Evolutionary conservation across 495 filamentous ascomycete species (phyloP), one percentile per base, ranked within the genome.

Genomic region (Penicillium pulvis): DNA sequence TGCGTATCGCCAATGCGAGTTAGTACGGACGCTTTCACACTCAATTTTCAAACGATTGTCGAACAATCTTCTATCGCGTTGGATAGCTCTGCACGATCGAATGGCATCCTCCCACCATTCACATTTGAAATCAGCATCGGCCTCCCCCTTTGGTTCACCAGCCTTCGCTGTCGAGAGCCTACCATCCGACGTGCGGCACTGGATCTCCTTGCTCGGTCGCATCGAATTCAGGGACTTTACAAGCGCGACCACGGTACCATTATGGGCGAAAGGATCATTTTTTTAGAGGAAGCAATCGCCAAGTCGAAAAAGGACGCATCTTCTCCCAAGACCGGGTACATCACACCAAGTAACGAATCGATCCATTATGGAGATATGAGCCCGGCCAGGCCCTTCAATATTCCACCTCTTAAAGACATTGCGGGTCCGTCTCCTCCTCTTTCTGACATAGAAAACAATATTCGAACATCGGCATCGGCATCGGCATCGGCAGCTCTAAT

Each of bases 51-150:
- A 17, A 60, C 26, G 8, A 72, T 78, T 8, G 53, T 78, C 12
- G 67, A 75, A 14, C 63, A 75, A 11, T 55, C 65, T 10, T 33
- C 41, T 9, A 55, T 65, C 11, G 55, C 55, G 23, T 54, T 75
- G 2, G 39, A 62, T 17, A 33, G 46, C 5, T 67, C 63, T 14
- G 44, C 36, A 0, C 49, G 53, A 42, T 36, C 57, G 1, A 60
- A 74, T 47, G 66, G 67, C 28, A 52, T 61, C 3, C 68, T 66
- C 28, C 62, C 69, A n/a, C 71, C 71, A 0, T 76, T 75, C 35
- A 75, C 75, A 17, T 75, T 75, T 58, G 75, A 75, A 17, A 60
- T 73, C 43, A 62, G 68, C 4, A 55, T 74, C 19, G 74, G 68
- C 8, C 45, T 75, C 7, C 73, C 75, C 4, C 62, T 79, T 7